Base-by-base conservation (phyloP, 305 asterid species). In the Fraxinus albicans region DNA sequence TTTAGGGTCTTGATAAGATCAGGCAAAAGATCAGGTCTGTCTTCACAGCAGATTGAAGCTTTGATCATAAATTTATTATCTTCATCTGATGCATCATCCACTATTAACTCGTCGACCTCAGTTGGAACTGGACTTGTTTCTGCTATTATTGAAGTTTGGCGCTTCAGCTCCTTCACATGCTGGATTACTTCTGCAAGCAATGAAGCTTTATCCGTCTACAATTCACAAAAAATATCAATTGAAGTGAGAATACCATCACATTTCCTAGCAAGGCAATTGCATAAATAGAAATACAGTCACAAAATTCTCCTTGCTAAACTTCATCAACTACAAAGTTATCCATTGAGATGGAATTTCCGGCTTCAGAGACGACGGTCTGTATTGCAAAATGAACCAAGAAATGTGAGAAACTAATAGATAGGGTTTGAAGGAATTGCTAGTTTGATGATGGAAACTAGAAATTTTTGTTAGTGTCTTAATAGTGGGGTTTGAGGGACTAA, bases 1-100 rank as follows among this genome's bases (percentile, higher is more conserved):
- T 95, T 95, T 25, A 95, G 85, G 13, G 98, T 91, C 86, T 88
- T 92, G 94, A 95, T 92, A 1, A 95, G 90, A 75, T 95, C 97
- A 4, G 95, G 92, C 82, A 95, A 87, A 38, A 95, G 95, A 77
- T 95, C 98, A 0, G 96, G 85, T 83, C 98, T 83, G 86, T 95
- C 98, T 13, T 95, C 97, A 69, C 98, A 94, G 90, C 98, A 95
- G 19, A 95, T 85, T 0, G 98, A 94, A 35, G 97, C 98, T 81
- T 85, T 92, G 85, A 95, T 91, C 77, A 95, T 81, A 1, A 92
- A 86, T 36, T 79, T 88, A 9, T 93, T 94, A 3, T 91, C 95
- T 33, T 93, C 97, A 12, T 90, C 94, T 1, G 87, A 83, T 15
- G 93, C 88, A 77, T 87, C 90, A 13, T 92, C 97, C 3, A 95